Conservation (phyloP, 2,329 filamentous ascomycete species). For the Fusarium neocosmosporiellum region DNA sequence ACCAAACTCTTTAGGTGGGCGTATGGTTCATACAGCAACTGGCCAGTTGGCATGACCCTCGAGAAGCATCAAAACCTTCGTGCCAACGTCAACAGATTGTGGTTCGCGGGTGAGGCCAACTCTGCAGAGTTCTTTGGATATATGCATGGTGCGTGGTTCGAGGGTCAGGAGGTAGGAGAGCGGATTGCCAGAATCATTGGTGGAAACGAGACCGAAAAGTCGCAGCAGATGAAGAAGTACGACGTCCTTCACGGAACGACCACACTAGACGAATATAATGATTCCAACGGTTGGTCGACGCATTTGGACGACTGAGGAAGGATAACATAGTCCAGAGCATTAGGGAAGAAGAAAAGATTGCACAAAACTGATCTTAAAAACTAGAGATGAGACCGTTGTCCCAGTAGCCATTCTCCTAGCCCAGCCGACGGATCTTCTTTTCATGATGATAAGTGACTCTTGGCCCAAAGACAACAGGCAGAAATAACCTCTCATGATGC, state of each 20-base stretch:
- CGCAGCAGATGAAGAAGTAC: constrained; percentile 23
- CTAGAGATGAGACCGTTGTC: background rate
- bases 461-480: background rate
- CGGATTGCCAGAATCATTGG: constrained; percentile 49
- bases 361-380: background rate
- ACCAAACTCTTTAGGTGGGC: constrained; percentile 48
- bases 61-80: constrained; percentile 76
- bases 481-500: no score
- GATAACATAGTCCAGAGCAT: background rate
- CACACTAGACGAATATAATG: constrained; percentile 23
- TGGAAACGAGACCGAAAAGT: constrained; percentile 15
- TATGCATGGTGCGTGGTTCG: constrained; percentile 70
- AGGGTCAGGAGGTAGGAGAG: constrained; percentile 62
- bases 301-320: background rate
- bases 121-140: constrained; percentile 74
- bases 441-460: background rate
- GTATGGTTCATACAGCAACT: constrained; percentile 75
- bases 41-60: constrained; percentile 71
- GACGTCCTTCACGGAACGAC: constrained; percentile 29
- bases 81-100: constrained; percentile 70
- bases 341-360: background rate
- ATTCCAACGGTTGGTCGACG: constrained; percentile 28
- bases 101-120: constrained; percentile 74
- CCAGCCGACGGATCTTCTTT: background rate
- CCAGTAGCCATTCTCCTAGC: background rate